Conservation (phyloP, 768 basidiomycete species). For the Lanmaoa pseudosensibilis region DNA sequence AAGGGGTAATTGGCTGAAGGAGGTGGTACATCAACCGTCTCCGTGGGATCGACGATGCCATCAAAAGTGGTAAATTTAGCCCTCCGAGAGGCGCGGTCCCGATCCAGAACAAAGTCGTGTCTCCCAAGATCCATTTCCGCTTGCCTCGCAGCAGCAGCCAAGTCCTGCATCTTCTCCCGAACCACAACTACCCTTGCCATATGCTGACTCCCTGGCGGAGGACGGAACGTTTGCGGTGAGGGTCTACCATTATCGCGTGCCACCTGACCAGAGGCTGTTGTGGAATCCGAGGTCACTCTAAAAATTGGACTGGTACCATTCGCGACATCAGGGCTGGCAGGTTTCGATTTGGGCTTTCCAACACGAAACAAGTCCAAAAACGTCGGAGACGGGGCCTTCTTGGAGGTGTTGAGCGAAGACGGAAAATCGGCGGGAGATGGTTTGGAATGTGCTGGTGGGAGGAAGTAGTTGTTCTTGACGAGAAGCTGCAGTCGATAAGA, state of each 20-base stretch:
- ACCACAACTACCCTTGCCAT: conserved; percentile 76
- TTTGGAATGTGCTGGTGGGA: conserved; percentile 85
- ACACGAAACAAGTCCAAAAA: conserved; percentile 75
- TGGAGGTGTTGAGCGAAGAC: conserved; percentile 29
- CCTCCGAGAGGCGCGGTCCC: conserved; percentile 41
- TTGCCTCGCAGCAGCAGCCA: conserved; percentile 69
- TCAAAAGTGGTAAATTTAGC: conserved; percentile 41
- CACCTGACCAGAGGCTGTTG: conserved; percentile 45
- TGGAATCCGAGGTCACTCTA: conserved; percentile 66
- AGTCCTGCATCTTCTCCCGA: conserved; percentile 75
- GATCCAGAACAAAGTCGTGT: conserved; percentile 49
- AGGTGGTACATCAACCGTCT: conserved; percentile 75
- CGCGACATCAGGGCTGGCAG: conserved; percentile 45
- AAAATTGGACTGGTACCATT: conserved; percentile 48
- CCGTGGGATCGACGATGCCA: conserved; percentile 79
- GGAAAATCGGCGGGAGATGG: conserved; percentile 69
- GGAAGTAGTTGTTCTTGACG: conserved; percentile 85
- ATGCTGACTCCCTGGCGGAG: conserved; percentile 36
- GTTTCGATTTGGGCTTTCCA: conserved; percentile 66
- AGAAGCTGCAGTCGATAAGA: conserved; percentile 81
- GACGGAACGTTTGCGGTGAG: conserved; percentile 38
- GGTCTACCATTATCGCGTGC: conserved; percentile 39
- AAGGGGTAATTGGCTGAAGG: conserved; percentile 70
- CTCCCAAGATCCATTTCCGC: conserved; percentile 70
- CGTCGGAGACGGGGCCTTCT: conserved; percentile 47